Conservation (phyloP, 768 basidiomycete genomes). For the Suillus fuscotomentosus region DNA sequence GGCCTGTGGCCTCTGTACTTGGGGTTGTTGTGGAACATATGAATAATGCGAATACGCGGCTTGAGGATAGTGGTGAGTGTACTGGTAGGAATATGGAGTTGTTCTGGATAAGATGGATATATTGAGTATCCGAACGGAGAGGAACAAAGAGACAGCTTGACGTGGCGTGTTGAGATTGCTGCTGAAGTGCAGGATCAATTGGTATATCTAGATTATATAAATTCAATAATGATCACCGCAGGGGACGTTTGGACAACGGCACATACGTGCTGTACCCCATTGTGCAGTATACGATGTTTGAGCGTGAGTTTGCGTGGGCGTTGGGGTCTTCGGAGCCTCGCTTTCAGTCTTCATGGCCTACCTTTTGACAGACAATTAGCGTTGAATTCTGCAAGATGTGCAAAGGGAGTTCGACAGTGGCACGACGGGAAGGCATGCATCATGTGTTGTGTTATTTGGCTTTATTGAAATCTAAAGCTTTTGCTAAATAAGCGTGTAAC, state of each 20-base stretch:
- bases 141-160: constrained; percentile 23
- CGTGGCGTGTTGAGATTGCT: constrained; percentile 49
- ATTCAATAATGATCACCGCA: not conserved
- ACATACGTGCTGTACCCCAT: constrained; percentile 40
- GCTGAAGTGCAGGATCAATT: constrained; percentile 68
- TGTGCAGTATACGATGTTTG: constrained; percentile 34
- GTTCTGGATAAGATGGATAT: constrained; percentile 32
- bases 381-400: not conserved
- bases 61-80: constrained; percentile 37
- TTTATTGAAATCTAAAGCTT: constrained; percentile 21
- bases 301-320: constrained; percentile 30
- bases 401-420: not conserved
- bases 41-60: constrained; percentile 45
- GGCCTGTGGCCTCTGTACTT: constrained; percentile 27
- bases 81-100: constrained; percentile 47
- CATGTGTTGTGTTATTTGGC: constrained; percentile 15
- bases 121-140: constrained; percentile 8
- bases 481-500: constrained; percentile 10
- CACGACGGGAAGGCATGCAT: not conserved
- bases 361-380: not conserved
- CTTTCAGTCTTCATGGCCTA: constrained; percentile 43
- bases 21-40: constrained; percentile 29
- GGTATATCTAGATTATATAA: constrained; percentile 47
- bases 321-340: constrained; percentile 33
- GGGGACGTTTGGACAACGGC: not conserved